A percentile compares a stretch with the other conserved stretches of the same genome.
Conservation (phyloP, 1,284 basidiomycete species). For the Tetrapyrgos nigripes region DNA sequence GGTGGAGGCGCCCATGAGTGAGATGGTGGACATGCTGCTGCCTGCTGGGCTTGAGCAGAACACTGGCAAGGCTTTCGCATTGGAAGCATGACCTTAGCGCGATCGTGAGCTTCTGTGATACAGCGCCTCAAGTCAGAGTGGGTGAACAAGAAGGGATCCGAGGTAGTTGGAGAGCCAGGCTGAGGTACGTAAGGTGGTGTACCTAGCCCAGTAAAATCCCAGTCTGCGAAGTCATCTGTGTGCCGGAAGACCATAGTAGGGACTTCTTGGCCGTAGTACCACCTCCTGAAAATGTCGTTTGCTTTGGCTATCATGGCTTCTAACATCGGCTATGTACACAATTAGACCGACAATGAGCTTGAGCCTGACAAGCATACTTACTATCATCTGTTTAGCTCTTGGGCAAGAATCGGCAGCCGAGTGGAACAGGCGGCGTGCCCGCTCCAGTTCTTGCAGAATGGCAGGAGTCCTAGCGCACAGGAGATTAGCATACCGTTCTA, state of each 20-base stretch:
- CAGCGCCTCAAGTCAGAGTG: constrained; percentile 50
- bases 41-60: constrained; percentile 25
- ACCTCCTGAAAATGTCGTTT: constrained; percentile 50
- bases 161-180: constrained; percentile 16
- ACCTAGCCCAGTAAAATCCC: constrained; percentile 20
- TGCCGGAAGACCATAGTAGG: constrained; percentile 47
- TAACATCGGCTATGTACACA: constrained; percentile 41
- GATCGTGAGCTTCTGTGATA: constrained; percentile 49
- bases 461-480: constrained; percentile 36
- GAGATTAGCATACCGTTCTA: not conserved
- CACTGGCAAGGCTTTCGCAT: constrained; percentile 50
- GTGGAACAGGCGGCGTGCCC: constrained; percentile 48
- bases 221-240: constrained; percentile 37
- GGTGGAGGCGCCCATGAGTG: constrained; percentile 51
- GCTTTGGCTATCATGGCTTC: constrained; percentile 54
- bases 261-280: constrained; percentile 48
- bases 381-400: constrained; percentile 48
- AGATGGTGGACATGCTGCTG: constrained; percentile 43
- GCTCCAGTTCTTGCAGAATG: constrained; percentile 51
- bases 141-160: constrained; percentile 44
- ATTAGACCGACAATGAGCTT: not conserved
- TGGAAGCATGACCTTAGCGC: constrained; percentile 46
- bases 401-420: constrained; percentile 48
- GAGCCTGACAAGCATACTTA: constrained; percentile 29
- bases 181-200: constrained; percentile 19